A percentile compares a stretch with the other conserved stretches of the same genome.
phyloP scores from a whole-genome alignment of 345 rosid genomes.

The Murraya paniculata region DNA sequence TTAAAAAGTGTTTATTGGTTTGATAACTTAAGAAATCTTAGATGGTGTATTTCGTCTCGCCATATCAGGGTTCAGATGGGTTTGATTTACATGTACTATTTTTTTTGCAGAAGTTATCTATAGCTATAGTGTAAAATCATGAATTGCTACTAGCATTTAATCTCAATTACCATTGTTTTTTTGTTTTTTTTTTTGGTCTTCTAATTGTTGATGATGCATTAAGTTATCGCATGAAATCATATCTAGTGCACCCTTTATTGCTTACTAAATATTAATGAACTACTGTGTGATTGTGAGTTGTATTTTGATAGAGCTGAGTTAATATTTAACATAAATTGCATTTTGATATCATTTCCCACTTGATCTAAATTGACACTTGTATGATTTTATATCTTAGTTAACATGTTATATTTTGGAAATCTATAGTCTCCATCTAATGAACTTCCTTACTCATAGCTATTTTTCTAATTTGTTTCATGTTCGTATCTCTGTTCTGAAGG shows the following conservation, averaged over 20 bases:
- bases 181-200: neutral
- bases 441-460: neutral
- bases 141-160: neutral
- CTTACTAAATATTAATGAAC: neutral
- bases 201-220: neutral
- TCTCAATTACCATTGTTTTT: neutral
- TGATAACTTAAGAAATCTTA: neutral
- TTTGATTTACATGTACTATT: neutral
- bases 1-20: neutral
- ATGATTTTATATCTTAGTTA: neutral
- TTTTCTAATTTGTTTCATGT: neutral
- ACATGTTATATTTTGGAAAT: neutral
- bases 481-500: slow-evolving; percentile 42
- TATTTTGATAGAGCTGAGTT: neutral
- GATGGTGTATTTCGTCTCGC: neutral
- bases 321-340: neutral
- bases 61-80: neutral
- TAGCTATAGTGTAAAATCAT: neutral
- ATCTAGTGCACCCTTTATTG: neutral
- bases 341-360: neutral
- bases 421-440: neutral
- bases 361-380: neutral
- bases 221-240: neutral
- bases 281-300: neutral
- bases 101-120: neutral